Conservation (phyloP, 176 grass and related monocot species). For the Ampelocalamus luodianensis region DNA sequence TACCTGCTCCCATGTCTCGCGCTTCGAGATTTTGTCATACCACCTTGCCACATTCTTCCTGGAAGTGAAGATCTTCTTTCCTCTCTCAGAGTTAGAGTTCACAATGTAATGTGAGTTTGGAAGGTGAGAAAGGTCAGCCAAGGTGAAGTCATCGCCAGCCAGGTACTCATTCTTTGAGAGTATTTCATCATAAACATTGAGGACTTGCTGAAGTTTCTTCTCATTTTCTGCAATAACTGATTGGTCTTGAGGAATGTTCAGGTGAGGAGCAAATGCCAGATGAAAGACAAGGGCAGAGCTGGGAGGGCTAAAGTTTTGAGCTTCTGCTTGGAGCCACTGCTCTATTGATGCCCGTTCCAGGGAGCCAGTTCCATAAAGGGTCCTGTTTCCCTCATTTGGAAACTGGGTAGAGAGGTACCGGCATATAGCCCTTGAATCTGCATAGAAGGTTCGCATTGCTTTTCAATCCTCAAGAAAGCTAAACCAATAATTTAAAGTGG, state of each 20-base stretch:
- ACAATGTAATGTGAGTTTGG: conserved; percentile 78
- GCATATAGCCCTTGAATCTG: conserved; percentile 62
- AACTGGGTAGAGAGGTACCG: conserved; percentile 70
- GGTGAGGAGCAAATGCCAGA: conserved; percentile 60
- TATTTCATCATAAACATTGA: conserved; percentile 66
- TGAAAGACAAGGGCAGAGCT: conserved; percentile 85
- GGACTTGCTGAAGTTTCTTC: conserved; percentile 56
- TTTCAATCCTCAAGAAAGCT: conserved; percentile 31
- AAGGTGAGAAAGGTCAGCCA: conserved; percentile 72
- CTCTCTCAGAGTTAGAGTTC: conserved; percentile 43
- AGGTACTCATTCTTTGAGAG: conserved; percentile 61
- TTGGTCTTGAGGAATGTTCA: conserved; percentile 54
- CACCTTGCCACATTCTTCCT: conserved; percentile 81
- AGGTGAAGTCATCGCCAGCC: conserved; percentile 56
- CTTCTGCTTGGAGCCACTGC: conserved; percentile 85
- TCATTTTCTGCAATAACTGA: conserved; percentile 62
- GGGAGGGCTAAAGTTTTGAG: conserved; percentile 64
- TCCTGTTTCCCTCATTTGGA: conserved; percentile 62
- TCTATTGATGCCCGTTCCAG: conserved; percentile 81
- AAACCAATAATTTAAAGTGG: background rate
- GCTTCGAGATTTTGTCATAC: conserved; percentile 58
- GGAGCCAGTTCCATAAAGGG: conserved; percentile 63
- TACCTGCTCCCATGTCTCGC: conserved; percentile 64
- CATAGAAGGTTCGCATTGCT: background rate
- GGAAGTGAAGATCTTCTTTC: conserved; percentile 68